phyloP scores from a whole-genome alignment of 768 basidiomycete species.

The Lactarius psammicola region DNA sequence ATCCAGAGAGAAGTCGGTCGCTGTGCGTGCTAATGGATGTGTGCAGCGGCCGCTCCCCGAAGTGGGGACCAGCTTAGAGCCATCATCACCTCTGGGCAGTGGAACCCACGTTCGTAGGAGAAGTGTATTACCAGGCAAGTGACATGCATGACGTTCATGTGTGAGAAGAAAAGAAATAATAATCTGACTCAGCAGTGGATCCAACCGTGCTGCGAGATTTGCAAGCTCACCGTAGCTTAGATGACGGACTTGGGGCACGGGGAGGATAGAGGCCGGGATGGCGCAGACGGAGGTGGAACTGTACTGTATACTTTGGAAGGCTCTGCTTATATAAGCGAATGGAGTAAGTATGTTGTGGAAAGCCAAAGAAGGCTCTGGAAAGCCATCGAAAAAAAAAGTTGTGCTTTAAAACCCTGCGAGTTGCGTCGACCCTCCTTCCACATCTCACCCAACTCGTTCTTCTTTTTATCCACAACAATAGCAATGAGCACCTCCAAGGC shows the following conservation, averaged over 20 bases:
- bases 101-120: constrained; percentile 89
- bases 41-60: constrained; percentile 66
- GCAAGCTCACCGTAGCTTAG: constrained; percentile 82
- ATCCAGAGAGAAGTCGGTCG: constrained; percentile 30
- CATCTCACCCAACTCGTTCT: constrained; percentile 25
- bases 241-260: constrained; percentile 34
- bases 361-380: constrained; percentile 34
- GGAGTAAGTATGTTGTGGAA: constrained; percentile 26
- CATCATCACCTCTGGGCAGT: constrained; percentile 48
- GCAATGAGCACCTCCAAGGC: constrained; percentile 53
- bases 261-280: constrained; percentile 5
- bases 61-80: constrained; percentile 54
- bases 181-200: constrained; percentile 56
- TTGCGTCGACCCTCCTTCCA: constrained; percentile 18
- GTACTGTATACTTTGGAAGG: no score
- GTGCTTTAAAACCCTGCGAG: constrained; percentile 30
- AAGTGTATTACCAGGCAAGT: constrained; percentile 84
- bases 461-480: constrained; percentile 27
- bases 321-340: constrained; percentile 24
- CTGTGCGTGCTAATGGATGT: constrained; percentile 23
- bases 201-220: constrained; percentile 85
- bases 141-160: neutral
- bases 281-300: neutral
- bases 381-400: constrained; percentile 29
- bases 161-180: constrained; percentile 21